These are phyloP conservation scores for Delonix regia DNA, from an alignment of 306 rosid species.

Conservation along the genomic window DNA sequence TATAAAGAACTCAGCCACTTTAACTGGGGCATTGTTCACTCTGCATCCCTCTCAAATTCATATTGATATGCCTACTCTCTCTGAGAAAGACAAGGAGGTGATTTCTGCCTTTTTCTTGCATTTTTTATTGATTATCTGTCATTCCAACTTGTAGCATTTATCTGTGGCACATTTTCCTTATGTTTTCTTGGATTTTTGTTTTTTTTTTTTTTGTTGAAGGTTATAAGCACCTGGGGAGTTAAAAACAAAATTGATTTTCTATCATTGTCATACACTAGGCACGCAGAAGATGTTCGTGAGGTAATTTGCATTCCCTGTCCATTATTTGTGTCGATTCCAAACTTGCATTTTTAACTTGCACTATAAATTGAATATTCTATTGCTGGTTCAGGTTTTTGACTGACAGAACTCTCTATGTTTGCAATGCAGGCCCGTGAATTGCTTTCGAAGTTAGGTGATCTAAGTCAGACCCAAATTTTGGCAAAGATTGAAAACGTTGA, in stretches of 20 bases:
- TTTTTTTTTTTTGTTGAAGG: constrained; percentile 43
- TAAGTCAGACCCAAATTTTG: constrained; percentile 84
- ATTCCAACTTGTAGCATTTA: constrained; percentile 3
- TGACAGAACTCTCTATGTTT: constrained; percentile 9
- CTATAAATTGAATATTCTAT: constrained; percentile 4
- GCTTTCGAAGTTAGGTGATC: constrained; percentile 73
- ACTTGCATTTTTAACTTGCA: constrained; percentile 18
- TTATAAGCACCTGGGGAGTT: constrained; percentile 87
- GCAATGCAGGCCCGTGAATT: constrained; percentile 75
- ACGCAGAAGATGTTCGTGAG: constrained; percentile 87
- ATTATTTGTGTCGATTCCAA: not conserved
- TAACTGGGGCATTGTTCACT: constrained; percentile 96
- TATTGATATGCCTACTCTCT: constrained; percentile 85
- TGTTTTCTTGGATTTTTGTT: not conserved
- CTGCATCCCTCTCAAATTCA: constrained; percentile 89
- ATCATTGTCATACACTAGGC: constrained; percentile 81
- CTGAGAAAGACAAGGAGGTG: constrained; percentile 89
- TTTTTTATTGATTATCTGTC: constrained; percentile 13
- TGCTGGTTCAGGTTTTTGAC: constrained; percentile 29
- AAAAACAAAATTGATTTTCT: constrained; percentile 84
- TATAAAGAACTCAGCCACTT: constrained; percentile 84
- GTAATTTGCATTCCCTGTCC: constrained; percentile 50
- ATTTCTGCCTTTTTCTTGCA: constrained; percentile 25
- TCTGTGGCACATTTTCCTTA: constrained; percentile 13
- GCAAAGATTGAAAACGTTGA: constrained; percentile 92